Percentiles rank a stretch among this genome's conserved stretches.
These are phyloP conservation scores for Laburnicola sp. DNA, from an alignment of 2,329 filamentous ascomycete genomes.

Conservation along the genomic window DNA sequence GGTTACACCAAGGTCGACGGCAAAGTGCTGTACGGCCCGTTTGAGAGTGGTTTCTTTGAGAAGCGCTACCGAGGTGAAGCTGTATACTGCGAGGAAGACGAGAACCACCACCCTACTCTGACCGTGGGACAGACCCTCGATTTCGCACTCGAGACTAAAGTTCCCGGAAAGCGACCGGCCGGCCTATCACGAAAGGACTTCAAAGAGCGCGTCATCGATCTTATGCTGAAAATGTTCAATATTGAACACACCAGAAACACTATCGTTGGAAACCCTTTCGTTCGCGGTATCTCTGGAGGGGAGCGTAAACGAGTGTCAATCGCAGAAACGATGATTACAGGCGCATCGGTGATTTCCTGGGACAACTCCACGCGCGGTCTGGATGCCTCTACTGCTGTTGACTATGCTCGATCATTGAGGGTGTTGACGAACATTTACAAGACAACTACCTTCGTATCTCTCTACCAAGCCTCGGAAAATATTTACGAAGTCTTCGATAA, in stretches of 20 bases:
- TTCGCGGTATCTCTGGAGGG: conserved; percentile 78
- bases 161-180: conserved; percentile 75
- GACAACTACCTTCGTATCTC: conserved; percentile 80
- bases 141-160: conserved; percentile 83
- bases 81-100: conserved; percentile 85
- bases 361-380: conserved; percentile 54
- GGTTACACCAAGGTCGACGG: conserved; percentile 66
- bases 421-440: conserved; percentile 79
- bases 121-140: conserved; percentile 85
- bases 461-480: conserved; percentile 84
- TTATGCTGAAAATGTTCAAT: conserved; percentile 88
- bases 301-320: conserved; percentile 82
- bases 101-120: conserved; percentile 80
- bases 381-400: conserved; percentile 54
- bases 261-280: conserved; percentile 78
- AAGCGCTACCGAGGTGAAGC: conserved; percentile 77
- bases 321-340: conserved; percentile 78
- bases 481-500: conserved; percentile 83
- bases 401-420: conserved; percentile 54
- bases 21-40: conserved; percentile 76
- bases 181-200: conserved; percentile 74
- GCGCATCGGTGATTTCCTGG: conserved; percentile 71
- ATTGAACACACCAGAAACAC: conserved; percentile 87
- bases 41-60: conserved; percentile 68
- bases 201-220: conserved; percentile 72